Base-by-base conservation (phyloP, 192 early-diverging fungal genomes). In the Backusella luteola region DNA sequence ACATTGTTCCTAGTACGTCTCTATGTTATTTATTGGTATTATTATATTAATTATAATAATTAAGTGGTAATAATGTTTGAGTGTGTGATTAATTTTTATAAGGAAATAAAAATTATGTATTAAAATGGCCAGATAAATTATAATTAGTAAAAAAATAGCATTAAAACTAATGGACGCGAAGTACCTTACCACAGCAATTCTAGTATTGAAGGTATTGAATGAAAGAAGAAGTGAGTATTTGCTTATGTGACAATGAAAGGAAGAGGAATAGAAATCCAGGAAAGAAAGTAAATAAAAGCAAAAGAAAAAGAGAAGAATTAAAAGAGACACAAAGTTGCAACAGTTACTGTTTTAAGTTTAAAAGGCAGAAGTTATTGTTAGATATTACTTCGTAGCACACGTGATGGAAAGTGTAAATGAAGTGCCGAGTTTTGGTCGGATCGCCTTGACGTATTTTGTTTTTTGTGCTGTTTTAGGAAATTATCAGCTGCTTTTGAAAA, bases 341-440 rank as follows among this genome's bases (percentile, higher is more conserved):
- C 56, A 29, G 56, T 63, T 63, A 63, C 56, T 63, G 56, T 63
- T 26, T 63, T 63, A 63, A 63, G 56, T 63, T 63, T 63, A 63
- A 63, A 63, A 63, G 56, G 56, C 56, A 63, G 56, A 63, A 63
- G 11, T 29, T 63, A 63, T 29, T 63, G 56, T 63, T 63, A 29
- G 53, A 19, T 44, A 9, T 9, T 49, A n/a, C 19, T 49, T 29
- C 12, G 56, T 63, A 29, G 56, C 56, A 63, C 56, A 63, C 12
- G 56, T 63, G 56, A 63, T 26, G 56, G 9, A 63, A 63, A 63
- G 11, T 63, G 56, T 63, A 29, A 32, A 63, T 49, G 53, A 59
- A 59, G 53, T 59, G 53, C 53, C 53, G 53, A 59, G 53, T 59
- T 59, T 59, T 59, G 23, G 56, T 63, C 21, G 56, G 56, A 63